Percentiles rank a stretch among this genome's conserved stretches.
phyloP scores from a whole-genome alignment of 768 basidiomycete genomes.

The Pleurotus tuber-regium region DNA sequence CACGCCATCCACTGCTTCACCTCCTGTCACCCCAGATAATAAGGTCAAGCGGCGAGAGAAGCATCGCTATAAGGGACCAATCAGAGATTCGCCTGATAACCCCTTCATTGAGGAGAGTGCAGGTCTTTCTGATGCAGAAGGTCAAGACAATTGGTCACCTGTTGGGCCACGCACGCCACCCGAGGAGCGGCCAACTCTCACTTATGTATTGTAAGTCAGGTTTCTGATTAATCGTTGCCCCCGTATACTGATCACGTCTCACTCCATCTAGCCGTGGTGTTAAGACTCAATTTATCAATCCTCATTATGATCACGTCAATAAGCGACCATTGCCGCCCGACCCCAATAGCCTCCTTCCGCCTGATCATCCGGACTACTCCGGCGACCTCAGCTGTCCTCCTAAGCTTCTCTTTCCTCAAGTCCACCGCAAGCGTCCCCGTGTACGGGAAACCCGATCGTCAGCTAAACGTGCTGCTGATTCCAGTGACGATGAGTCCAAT shows the following conservation, averaged over 20 bases:
- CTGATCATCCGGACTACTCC: slow-evolving; percentile 6
- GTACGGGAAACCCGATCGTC: not conserved
- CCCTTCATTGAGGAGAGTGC: slow-evolving; percentile 1
- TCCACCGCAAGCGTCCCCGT: not conserved
- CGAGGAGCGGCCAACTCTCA: not conserved
- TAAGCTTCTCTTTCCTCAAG: slow-evolving; percentile 6
- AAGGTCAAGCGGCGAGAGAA: not conserved
- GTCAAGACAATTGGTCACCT: not conserved
- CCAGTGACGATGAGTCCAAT: slow-evolving; percentile 3
- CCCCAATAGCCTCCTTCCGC: slow-evolving; percentile 5
- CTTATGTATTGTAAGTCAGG: slow-evolving; percentile 9
- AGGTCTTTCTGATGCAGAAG: not conserved
- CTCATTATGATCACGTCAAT: slow-evolving; percentile 4
- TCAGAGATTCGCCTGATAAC: slow-evolving; percentile 7
- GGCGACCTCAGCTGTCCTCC: slow-evolving; percentile 7
- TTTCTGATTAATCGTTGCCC: not conserved
- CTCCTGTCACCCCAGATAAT: slow-evolving; percentile 5
- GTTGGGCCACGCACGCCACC: slow-evolving; percentile 2
- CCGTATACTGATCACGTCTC: too few species aligned
- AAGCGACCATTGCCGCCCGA: slow-evolving; percentile 1
- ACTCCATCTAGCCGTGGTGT: slow-evolving; percentile 5
- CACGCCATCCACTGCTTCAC: slow-evolving; percentile 1
- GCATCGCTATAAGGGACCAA: not conserved
- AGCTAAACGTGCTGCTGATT: not conserved
- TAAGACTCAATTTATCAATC: slow-evolving; percentile 2